phyloP scores from a whole-genome alignment of 2,329 filamentous ascomycete genomes.

The Apiospora koreana region DNA sequence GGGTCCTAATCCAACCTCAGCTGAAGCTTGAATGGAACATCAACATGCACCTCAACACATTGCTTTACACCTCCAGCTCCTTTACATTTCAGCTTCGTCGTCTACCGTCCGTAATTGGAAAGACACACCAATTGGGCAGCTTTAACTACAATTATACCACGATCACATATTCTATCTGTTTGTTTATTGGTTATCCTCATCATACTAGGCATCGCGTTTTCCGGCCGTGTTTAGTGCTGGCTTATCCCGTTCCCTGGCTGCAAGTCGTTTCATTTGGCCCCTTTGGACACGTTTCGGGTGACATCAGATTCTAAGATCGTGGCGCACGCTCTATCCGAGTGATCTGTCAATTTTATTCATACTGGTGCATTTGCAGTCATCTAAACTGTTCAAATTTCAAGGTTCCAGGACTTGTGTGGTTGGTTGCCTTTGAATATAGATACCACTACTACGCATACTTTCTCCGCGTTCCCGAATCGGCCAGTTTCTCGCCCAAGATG shows the following conservation, averaged over 20 bases:
- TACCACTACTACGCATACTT: background rate
- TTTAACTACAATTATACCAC: background rate
- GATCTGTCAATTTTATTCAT: background rate
- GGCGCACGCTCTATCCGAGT: background rate
- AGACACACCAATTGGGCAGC: background rate
- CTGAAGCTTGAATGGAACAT: constrained; percentile 5
- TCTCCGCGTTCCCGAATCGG: background rate
- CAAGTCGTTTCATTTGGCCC: background rate
- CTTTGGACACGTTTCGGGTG: constrained; percentile 1
- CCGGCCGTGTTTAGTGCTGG: background rate
- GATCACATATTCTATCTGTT: no score
- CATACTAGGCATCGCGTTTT: background rate
- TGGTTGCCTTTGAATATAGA: background rate
- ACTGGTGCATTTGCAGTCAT: background rate
- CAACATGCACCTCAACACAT: background rate
- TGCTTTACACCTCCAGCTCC: background rate
- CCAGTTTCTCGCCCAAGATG: background rate
- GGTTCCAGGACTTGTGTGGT: background rate
- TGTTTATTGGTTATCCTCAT: background rate
- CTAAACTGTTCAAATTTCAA: background rate
- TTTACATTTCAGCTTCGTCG: background rate
- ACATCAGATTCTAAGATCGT: background rate
- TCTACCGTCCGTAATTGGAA: background rate
- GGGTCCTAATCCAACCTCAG: constrained; percentile 6
- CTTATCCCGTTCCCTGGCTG: background rate